Conservation (phyloP, 2,329 filamentous ascomycete species). For the Sporothrix variecibatus region DNA sequence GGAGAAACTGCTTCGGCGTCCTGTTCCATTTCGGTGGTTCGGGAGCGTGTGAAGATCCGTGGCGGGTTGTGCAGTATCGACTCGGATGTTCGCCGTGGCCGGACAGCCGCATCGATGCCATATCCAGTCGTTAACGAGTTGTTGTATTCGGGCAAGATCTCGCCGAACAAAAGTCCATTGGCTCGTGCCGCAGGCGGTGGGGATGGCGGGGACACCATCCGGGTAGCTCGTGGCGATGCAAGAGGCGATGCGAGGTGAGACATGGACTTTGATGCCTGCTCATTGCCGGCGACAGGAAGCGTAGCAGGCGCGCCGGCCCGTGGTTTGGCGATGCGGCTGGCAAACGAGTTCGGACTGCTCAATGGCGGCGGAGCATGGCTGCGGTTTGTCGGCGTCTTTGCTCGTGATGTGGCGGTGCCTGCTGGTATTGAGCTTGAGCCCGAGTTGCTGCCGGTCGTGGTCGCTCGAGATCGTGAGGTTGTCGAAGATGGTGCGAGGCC, state of each 20-base stretch:
- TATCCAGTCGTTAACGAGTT: conserved; percentile 57
- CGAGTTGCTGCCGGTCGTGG: conserved; percentile 23
- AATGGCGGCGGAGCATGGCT: not conserved
- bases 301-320: conserved; percentile 38
- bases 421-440: conserved; percentile 39
- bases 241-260: conserved; percentile 45
- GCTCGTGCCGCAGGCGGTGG: conserved; percentile 37
- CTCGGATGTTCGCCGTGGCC: conserved; percentile 68
- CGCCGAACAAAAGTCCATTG: conserved; percentile 70
- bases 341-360: conserved; percentile 32
- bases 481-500: not conserved
- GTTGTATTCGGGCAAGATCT: conserved; percentile 64
- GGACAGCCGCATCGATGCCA: conserved; percentile 56
- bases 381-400: conserved; percentile 17
- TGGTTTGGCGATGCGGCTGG: conserved; percentile 59
- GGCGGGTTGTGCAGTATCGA: conserved; percentile 62
- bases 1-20: conserved; percentile 64
- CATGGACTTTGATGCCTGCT: conserved; percentile 48
- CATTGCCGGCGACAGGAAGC: conserved; percentile 38
- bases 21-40: conserved; percentile 54
- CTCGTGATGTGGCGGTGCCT: conserved; percentile 32
- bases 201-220: conserved; percentile 34
- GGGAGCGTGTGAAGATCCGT: conserved; percentile 48
- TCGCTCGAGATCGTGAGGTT: not conserved
- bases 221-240: conserved; percentile 32